A percentile compares a stretch with the other conserved stretches of the same genome.
phyloP scores from a whole-genome alignment of 306 rosid genomes.

The Fragaria vesca region DNA sequence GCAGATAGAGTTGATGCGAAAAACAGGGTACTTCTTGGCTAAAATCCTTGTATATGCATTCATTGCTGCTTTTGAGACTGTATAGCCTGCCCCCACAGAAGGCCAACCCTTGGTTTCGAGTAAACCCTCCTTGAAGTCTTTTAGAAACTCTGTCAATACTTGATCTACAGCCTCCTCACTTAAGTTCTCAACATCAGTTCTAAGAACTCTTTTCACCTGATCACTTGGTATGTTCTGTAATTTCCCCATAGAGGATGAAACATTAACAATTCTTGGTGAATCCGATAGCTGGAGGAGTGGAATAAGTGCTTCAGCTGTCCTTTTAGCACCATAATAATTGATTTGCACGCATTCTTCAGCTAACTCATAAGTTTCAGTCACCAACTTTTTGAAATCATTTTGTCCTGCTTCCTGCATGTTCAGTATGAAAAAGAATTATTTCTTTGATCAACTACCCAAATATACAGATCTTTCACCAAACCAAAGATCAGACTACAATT shows the following conservation, averaged over 20 bases:
- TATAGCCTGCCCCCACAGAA: constrained; percentile 19
- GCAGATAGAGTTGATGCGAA: constrained; percentile 44
- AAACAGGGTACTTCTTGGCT: constrained; percentile 39
- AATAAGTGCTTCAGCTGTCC: constrained; percentile 36
- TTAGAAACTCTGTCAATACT: constrained; percentile 36
- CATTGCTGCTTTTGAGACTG: constrained; percentile 46
- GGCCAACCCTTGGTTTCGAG: constrained; percentile 52
- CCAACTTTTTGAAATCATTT: constrained; percentile 31
- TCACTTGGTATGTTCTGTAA: constrained; percentile 37
- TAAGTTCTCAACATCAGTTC: constrained; percentile 42
- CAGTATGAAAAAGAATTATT: background rate
- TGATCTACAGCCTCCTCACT: constrained; percentile 46
- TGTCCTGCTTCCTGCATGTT: constrained; percentile 8
- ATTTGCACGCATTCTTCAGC: constrained; percentile 41
- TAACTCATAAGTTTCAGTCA: constrained; percentile 33
- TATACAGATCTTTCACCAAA: background rate
- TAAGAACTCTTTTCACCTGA: constrained; percentile 33
- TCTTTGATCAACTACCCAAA: background rate
- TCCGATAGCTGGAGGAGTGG: constrained; percentile 54
- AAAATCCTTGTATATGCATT: constrained; percentile 48
- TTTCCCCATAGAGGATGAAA: constrained; percentile 40
- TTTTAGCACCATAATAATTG: constrained; percentile 56
- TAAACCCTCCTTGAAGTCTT: constrained; percentile 39
- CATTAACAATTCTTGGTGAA: constrained; percentile 58
- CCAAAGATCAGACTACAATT: background rate